phyloP scores from a whole-genome alignment of 2,329 filamentous ascomycete species.

The Arthrobotrys pseudoclavata region DNA sequence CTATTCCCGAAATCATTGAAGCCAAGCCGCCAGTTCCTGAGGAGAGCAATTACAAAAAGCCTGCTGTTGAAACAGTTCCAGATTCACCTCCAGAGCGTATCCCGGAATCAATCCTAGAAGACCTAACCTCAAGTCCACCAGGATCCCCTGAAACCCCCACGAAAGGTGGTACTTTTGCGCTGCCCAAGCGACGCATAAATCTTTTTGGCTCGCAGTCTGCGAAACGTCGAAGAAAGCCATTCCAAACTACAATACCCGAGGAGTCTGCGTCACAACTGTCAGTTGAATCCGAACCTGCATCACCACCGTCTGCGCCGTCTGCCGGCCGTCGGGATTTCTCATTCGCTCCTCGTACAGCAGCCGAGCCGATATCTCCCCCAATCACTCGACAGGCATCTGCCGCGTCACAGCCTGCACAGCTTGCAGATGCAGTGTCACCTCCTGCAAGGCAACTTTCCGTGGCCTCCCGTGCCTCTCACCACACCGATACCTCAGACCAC shows the following conservation, averaged over 20 bases:
- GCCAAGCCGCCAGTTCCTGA: not conserved
- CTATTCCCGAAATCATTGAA: slow-evolving; percentile 10
- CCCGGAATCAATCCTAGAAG: slow-evolving; percentile 11
- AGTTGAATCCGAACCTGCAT: slow-evolving; percentile 44
- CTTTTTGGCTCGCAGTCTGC: slow-evolving; percentile 61
- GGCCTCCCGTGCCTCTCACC: slow-evolving; percentile 46
- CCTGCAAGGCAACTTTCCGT: slow-evolving; percentile 56
- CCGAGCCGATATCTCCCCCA: slow-evolving; percentile 56
- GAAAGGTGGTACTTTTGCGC: slow-evolving; percentile 45
- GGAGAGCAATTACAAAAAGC: slow-evolving; percentile 10
- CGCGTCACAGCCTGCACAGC: slow-evolving; percentile 30
- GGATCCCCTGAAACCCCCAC: slow-evolving; percentile 48
- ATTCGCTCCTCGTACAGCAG: slow-evolving; percentile 56
- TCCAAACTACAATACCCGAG: slow-evolving; percentile 55
- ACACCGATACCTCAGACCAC: slow-evolving; percentile 49
- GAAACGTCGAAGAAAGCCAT: slow-evolving; percentile 61
- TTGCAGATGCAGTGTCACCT: slow-evolving; percentile 47
- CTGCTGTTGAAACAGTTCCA: slow-evolving; percentile 7
- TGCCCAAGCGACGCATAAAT: slow-evolving; percentile 62
- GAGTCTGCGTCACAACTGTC: slow-evolving; percentile 56
- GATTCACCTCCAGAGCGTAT: slow-evolving; percentile 20
- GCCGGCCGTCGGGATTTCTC: slow-evolving; percentile 49
- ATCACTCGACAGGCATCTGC: slow-evolving; percentile 48
- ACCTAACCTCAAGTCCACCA: slow-evolving; percentile 21
- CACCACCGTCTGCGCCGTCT: slow-evolving; percentile 39